These are phyloP conservation scores for Aspergillus luchuensis DNA, from an alignment of 2,329 filamentous ascomycete genomes.

Conservation along the genomic window DNA sequence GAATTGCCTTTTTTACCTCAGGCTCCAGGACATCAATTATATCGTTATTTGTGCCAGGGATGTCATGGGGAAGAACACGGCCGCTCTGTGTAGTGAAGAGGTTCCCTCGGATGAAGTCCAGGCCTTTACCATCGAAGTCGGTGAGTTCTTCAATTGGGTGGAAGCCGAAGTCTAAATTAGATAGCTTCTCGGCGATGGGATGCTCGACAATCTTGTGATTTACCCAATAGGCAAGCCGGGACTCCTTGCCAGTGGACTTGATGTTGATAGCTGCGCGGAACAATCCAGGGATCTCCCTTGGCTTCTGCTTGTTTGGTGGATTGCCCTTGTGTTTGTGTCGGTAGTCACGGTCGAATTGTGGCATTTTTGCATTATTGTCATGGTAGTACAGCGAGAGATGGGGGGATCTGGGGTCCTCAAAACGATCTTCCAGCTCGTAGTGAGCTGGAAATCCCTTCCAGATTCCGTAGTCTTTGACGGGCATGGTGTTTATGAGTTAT, in stretches of 20 bases:
- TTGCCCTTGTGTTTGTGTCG: slow-evolving; percentile 1
- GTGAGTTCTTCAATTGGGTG: slow-evolving; percentile 5
- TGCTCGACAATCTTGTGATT: slow-evolving; percentile 12
- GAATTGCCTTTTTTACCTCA: slow-evolving; percentile 13
- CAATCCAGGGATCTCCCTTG: slow-evolving; percentile 14
- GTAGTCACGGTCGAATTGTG: slow-evolving; percentile 1
- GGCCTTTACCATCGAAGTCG: background rate
- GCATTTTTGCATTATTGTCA: slow-evolving; percentile 6
- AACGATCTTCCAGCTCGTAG: slow-evolving; percentile 15
- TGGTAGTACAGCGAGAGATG: slow-evolving; percentile 20
- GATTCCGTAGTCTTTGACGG: slow-evolving; percentile 20
- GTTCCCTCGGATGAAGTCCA: slow-evolving; percentile 20
- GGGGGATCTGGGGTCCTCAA: slow-evolving; percentile 12
- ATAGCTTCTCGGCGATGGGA: slow-evolving; percentile 11
- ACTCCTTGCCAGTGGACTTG: slow-evolving; percentile 19
- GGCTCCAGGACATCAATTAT: slow-evolving; percentile 30
- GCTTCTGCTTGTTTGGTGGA: background rate
- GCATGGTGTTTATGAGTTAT: slow-evolving; percentile 13
- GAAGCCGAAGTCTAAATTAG: slow-evolving; percentile 13
- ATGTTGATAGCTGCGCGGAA: slow-evolving; percentile 24
- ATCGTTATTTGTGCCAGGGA: slow-evolving; percentile 33
- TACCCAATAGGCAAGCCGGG: slow-evolving; percentile 20
- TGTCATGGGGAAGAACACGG: slow-evolving; percentile 23
- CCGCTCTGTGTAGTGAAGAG: slow-evolving; percentile 16
- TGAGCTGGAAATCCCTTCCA: slow-evolving; percentile 20